phyloP scores from a whole-genome alignment of 2,329 filamentous ascomycete genomes.

The Didymella segeticola region DNA sequence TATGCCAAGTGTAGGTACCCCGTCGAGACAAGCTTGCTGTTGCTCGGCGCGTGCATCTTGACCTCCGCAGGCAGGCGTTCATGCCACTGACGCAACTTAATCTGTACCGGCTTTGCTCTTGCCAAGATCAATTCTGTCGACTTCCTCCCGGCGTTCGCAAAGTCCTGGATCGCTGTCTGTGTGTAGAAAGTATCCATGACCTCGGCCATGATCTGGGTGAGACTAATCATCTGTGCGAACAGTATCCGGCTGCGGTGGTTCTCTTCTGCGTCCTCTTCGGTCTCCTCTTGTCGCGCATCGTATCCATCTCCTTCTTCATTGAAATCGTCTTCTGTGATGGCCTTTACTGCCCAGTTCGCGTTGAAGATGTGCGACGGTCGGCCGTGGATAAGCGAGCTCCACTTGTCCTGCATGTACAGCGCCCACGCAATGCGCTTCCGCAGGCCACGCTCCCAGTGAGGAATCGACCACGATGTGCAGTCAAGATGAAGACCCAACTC shows the following conservation, averaged over 20 bases:
- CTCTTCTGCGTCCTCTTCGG: constrained; percentile 66
- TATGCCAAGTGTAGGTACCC: constrained; percentile 86
- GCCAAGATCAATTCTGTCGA: constrained; percentile 76
- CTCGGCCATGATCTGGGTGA: constrained; percentile 78
- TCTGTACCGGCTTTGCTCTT: constrained; percentile 80
- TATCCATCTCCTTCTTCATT: constrained; percentile 67
- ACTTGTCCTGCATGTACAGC: constrained; percentile 93
- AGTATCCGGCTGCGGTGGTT: constrained; percentile 72
- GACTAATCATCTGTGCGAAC: constrained; percentile 76
- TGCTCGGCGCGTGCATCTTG: constrained; percentile 67
- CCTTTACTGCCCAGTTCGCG: constrained; percentile 77
- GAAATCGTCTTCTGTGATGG: constrained; percentile 72
- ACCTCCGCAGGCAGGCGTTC: constrained; percentile 67
- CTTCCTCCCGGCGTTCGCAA: constrained; percentile 69
- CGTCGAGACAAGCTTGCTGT: constrained; percentile 53
- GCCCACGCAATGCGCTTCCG: constrained; percentile 89
- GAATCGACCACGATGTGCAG: constrained; percentile 85
- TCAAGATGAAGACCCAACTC: constrained; percentile 90
- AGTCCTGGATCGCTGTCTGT: constrained; percentile 74
- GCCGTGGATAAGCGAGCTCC: constrained; percentile 84
- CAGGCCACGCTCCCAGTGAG: constrained; percentile 83
- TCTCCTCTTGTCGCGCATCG: constrained; percentile 53
- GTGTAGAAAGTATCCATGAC: constrained; percentile 86
- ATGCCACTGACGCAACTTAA: constrained; percentile 85
- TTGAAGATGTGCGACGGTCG: constrained; percentile 78